Percentiles rank a stretch among this genome's conserved stretches.
Evolutionary conservation across 2,329 filamentous ascomycete species (phyloP).

Genomic region (Diatrype stigma): DNA sequence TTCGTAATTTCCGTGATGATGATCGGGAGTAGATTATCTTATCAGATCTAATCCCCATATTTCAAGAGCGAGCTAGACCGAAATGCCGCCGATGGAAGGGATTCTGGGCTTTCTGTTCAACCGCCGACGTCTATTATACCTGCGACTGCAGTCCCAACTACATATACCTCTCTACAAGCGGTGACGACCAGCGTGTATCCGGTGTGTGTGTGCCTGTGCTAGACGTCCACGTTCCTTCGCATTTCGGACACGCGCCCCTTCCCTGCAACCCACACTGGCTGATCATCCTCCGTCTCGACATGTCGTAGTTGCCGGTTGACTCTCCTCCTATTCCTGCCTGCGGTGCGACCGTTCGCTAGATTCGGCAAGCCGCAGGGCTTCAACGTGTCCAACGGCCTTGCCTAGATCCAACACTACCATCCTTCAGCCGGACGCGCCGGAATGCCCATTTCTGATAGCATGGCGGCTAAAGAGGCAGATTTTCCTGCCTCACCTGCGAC

Average conservation of each 20-base stretch:
- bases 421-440: not conserved
- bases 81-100: not conserved
- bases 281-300: not conserved
- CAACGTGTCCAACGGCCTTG: not conserved
- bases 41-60: not conserved
- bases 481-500: constrained; percentile 6
- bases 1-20: not conserved
- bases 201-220: not conserved
- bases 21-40: not conserved
- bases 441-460: constrained; percentile 9
- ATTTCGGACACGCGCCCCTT: not conserved
- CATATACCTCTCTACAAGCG: not conserved
- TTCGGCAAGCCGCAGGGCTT: not conserved
- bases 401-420: not conserved
- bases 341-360: not conserved
- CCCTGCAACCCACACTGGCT: not conserved
- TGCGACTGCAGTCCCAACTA: not conserved
- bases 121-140: not conserved
- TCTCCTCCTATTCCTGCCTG: not conserved
- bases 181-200: not conserved
- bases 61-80: not conserved
- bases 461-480: constrained; percentile 22
- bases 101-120: not conserved
- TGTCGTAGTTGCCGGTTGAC: not conserved
- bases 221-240: not conserved